Base-by-base conservation (phyloP, 2,329 filamentous ascomycete genomes). In the Diaporthe citri region DNA sequence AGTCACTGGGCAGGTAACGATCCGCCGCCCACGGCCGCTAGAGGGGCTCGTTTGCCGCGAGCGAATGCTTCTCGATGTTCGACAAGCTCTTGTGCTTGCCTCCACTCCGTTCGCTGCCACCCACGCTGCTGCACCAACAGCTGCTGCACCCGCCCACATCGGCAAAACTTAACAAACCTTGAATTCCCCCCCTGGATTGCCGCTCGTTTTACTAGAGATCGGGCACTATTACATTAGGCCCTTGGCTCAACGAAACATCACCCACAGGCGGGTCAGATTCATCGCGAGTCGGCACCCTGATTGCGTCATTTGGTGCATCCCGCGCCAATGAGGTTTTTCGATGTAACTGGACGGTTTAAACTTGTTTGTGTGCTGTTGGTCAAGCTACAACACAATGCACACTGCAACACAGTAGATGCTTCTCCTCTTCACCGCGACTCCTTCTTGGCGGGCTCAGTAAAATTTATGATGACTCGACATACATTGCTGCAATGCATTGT, bases 1-100 rank as follows among this genome's bases (percentile, higher is more conserved):
- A 72, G 70, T 72, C 57, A 31, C 70, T 72, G 52, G 70, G 70
- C 70, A 48, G 56, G 57, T 51, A 28, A 60, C 46, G 43, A 72
- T 62, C 46, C 43, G 70, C 46, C 56, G 28, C 15, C 17, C 28
- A 28, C 28, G 20, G 22, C 55, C 31, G 41, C 56, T 17, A 15
- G 39, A 17, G 69, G 31, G 3, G 20, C 46, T 51, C 46, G 56
- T 48, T 62, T 41, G 46, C 43, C 46, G 56, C 56, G 70, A 55
- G 57, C 56, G 43, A 46, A 28, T 36, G 46, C 51, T 51, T 72
- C 70, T 62, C 13, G 55, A 52, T 69, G 64, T 55, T 55, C 55
- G 64, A 55, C 51, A 69, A 69, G 48, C 64, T 69, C 64, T 51
- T 36, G 62, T 52, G 13, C 43, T 9, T 39, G 17, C 28, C 22